Evolutionary conservation across 208 protist genomes (phyloP).

Genomic region (Leishmania guyanensis): DNA sequence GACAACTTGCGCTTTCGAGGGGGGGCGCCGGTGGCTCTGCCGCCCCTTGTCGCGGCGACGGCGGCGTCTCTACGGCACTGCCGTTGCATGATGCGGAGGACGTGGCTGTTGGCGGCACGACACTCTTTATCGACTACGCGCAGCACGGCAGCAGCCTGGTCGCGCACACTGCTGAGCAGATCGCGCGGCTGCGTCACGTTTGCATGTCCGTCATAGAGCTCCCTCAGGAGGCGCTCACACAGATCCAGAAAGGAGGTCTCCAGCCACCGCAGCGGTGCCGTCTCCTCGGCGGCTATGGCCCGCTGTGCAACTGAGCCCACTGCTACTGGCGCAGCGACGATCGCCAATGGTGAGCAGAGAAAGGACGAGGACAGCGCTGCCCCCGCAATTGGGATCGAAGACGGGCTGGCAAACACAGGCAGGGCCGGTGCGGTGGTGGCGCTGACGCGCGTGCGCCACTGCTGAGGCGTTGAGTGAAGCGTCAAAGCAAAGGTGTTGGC

Average conservation of each 20-base stretch:
- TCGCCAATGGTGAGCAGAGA: conserved; percentile 15
- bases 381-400: not conserved
- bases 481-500: conserved; percentile 34
- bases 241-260: conserved; percentile 25
- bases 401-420: not conserved
- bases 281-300: not conserved
- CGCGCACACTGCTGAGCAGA: conserved; percentile 1
- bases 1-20: conserved; percentile 7
- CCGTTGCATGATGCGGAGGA: conserved; percentile 12
- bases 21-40: not conserved
- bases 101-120: conserved; percentile 6
- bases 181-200: not conserved
- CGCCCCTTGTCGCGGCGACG: conserved; percentile 3
- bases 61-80: conserved; percentile 13
- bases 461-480: conserved; percentile 17
- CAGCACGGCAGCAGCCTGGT: conserved; percentile 12
- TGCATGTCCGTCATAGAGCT: conserved; percentile 5
- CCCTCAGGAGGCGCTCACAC: conserved; percentile 12
- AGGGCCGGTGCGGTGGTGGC: conserved; percentile 12
- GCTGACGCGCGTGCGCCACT: conserved; percentile 8
- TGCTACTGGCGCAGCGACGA: conserved; percentile 8
- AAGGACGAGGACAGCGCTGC: conserved; percentile 4
- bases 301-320: not conserved
- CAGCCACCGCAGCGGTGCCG: conserved; percentile 26
- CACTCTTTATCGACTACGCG: conserved; percentile 17